These are phyloP conservation scores for Botrytis tulipae DNA, from an alignment of 2,329 filamentous ascomycete species.

Conservation along the genomic window DNA sequence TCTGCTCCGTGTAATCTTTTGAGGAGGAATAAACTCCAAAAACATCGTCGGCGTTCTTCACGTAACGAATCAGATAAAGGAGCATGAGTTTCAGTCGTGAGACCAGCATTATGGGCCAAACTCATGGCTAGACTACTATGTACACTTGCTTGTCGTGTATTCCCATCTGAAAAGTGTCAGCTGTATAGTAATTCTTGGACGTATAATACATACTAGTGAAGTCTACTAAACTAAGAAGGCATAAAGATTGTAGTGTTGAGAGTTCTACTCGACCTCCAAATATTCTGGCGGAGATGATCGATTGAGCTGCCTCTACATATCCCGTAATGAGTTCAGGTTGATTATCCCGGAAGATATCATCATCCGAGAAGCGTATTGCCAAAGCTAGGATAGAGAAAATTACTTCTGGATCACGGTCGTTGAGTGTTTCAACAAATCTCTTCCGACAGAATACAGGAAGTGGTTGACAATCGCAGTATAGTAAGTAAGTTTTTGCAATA, in stretches of 20 bases:
- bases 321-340: slow-evolving; percentile 37
- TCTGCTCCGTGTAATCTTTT: slow-evolving; percentile 31
- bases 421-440: slow-evolving; percentile 43
- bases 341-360: slow-evolving; percentile 30
- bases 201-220: slow-evolving; percentile 38
- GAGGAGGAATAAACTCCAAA: slow-evolving; percentile 39
- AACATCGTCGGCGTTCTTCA: slow-evolving; percentile 39
- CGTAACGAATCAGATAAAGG: slow-evolving; percentile 25
- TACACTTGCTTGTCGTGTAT: slow-evolving; percentile 45
- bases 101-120: slow-evolving; percentile 45
- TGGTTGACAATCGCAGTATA: slow-evolving; percentile 51
- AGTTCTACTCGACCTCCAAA: slow-evolving; percentile 41
- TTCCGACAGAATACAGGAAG: slow-evolving; percentile 47
- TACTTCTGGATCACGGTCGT: slow-evolving; percentile 41
- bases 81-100: slow-evolving; percentile 40
- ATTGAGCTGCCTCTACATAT: slow-evolving; percentile 41
- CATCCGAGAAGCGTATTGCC: slow-evolving; percentile 43
- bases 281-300: slow-evolving; percentile 39
- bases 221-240: slow-evolving; percentile 42
- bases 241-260: slow-evolving; percentile 43
- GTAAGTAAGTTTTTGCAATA: slow-evolving; percentile 45
- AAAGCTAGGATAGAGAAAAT: slow-evolving; percentile 43
- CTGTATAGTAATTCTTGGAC: too few species aligned
- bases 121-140: slow-evolving; percentile 47
- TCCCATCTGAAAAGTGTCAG: slow-evolving; percentile 41